Evolutionary conservation across 2,329 filamentous ascomycete genomes (phyloP).

Genomic region (Apiospora phragmitis): DNA sequence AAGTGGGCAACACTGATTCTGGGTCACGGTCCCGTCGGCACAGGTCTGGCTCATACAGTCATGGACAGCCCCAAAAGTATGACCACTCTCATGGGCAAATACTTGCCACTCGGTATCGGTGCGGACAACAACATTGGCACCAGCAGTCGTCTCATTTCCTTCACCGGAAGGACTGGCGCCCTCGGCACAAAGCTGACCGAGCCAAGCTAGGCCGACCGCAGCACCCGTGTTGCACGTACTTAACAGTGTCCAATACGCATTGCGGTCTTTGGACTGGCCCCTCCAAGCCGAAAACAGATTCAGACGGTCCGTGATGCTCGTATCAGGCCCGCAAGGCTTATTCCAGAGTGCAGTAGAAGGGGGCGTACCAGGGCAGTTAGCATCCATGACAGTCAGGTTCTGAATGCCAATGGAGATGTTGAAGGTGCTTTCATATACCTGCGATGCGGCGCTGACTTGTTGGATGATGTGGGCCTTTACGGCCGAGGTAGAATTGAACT

Average conservation of each 20-base stretch:
- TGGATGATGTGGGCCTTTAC: slow-evolving; percentile 75
- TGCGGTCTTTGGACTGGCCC: slow-evolving; percentile 71
- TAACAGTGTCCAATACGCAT: slow-evolving; percentile 92
- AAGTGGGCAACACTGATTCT: slow-evolving; percentile 76
- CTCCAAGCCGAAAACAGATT: slow-evolving; percentile 91
- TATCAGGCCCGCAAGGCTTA: slow-evolving; percentile 63
- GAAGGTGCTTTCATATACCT: slow-evolving; percentile 86
- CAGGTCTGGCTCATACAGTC: slow-evolving; percentile 79
- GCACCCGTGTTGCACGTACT: slow-evolving; percentile 78
- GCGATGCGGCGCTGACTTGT: slow-evolving; percentile 83
- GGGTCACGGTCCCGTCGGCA: slow-evolving; percentile 51
- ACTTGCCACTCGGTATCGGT: slow-evolving; percentile 91
- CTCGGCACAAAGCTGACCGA: slow-evolving; percentile 77
- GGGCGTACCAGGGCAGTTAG: slow-evolving; percentile 71
- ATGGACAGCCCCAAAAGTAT: slow-evolving; percentile 95
- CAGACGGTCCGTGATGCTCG: slow-evolving; percentile 73
- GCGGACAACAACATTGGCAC: slow-evolving; percentile 85
- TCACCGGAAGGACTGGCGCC: slow-evolving; percentile 54
- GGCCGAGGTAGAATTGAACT: slow-evolving; percentile 66
- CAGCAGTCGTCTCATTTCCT: slow-evolving; percentile 70
- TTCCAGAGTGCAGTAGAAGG: slow-evolving; percentile 80
- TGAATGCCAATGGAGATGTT: slow-evolving; percentile 91
- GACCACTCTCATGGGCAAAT: slow-evolving; percentile 89
- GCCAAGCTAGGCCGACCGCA: slow-evolving; percentile 90
- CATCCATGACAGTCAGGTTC: slow-evolving; percentile 77